A percentile compares a stretch with the other conserved stretches of the same genome.
phyloP scores from a whole-genome alignment of 1,284 basidiomycete genomes.

The Somion occarium region DNA sequence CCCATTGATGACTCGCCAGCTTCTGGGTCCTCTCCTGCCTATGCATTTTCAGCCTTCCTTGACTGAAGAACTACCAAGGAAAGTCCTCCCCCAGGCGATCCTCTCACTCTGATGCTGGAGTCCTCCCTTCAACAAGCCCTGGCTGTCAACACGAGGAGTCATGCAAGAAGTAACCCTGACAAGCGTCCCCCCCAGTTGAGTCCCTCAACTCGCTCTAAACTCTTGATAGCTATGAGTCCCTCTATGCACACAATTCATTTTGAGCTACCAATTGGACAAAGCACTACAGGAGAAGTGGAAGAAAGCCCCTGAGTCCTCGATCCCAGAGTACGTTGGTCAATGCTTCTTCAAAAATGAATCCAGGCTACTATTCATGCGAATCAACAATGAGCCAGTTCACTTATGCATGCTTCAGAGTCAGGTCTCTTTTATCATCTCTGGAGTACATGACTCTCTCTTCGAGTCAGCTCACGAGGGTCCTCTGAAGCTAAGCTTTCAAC shows the following conservation, averaged over 20 bases:
- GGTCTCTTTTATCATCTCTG: background rate
- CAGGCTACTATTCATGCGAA: background rate
- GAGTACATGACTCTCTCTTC: background rate
- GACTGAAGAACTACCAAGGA: no score
- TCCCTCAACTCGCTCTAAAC: no score
- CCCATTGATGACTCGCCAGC: background rate
- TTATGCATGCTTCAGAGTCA: background rate
- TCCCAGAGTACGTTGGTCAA: no score
- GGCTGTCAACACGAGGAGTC: no score
- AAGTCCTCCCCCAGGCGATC: no score
- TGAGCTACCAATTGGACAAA: background rate
- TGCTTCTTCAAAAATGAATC: background rate
- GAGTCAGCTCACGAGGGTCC: background rate
- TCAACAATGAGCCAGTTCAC: background rate
- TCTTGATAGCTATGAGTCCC: no score
- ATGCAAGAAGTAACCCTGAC: background rate
- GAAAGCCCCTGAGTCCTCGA: background rate
- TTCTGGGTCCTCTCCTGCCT: background rate
- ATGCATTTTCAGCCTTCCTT: no score
- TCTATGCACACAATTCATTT: background rate
- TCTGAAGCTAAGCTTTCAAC: background rate
- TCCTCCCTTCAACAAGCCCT: no score
- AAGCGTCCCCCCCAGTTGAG: no score
- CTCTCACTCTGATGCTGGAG: no score
- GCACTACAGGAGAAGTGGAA: background rate